Conservation (phyloP, 78 protist genomes). For the Acrasis kona region DNA sequence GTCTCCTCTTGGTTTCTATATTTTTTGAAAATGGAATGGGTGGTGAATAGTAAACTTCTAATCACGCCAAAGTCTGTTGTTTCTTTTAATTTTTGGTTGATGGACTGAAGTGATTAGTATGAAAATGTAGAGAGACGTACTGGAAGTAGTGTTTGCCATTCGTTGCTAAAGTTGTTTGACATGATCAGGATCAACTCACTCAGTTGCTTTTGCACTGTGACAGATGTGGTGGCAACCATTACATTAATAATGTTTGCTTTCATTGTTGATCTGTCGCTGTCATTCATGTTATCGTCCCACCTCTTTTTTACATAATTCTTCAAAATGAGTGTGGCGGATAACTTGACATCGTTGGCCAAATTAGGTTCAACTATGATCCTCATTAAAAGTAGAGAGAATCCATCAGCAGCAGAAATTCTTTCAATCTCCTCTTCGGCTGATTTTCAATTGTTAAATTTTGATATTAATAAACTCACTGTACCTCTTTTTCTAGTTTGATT, state of each 20-base stretch:
- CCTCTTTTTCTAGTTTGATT: neutral
- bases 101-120: neutral
- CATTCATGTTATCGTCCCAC: neutral
- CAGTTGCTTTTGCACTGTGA: conserved; percentile 2
- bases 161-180: conserved; percentile 21
- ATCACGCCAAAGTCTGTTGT: neutral
- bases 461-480: neutral
- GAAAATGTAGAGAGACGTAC: neutral
- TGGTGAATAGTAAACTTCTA: neutral
- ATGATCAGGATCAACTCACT: conserved; percentile 17
- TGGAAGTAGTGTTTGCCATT: neutral
- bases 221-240: neutral
- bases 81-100: neutral
- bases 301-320: neutral
- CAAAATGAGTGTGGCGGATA: neutral
- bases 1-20: conserved; percentile 9
- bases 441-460: too few species aligned
- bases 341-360: neutral
- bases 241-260: neutral
- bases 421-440: neutral
- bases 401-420: neutral
- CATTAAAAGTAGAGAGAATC: neutral
- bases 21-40: conserved; percentile 7
- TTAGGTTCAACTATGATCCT: neutral
- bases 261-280: neutral